phyloP scores from a whole-genome alignment of 345 rosid genomes.

The Lepidium sativum region DNA sequence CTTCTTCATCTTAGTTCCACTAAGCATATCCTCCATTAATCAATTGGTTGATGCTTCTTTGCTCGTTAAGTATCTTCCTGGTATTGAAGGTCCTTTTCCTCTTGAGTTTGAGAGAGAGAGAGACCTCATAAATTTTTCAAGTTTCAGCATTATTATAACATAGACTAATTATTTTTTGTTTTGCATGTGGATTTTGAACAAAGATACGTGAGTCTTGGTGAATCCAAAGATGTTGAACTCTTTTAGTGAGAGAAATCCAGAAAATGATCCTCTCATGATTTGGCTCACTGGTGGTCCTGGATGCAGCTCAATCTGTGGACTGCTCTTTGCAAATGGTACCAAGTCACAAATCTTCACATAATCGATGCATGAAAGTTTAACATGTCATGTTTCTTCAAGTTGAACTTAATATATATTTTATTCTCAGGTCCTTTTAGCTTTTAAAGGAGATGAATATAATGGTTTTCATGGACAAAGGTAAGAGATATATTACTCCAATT shows the following conservation, averaged over 20 bases:
- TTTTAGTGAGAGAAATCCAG: constrained; percentile 24
- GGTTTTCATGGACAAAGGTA: constrained; percentile 74
- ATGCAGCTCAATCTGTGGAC: constrained; percentile 42
- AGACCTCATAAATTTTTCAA: not conserved
- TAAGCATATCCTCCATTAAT: constrained; percentile 7
- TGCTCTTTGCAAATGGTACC: constrained; percentile 49
- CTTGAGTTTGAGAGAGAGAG: constrained; percentile 62
- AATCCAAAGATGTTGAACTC: constrained; percentile 37
- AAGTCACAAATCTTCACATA: not conserved
- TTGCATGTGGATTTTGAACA: not conserved
- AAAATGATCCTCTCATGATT: too few species aligned
- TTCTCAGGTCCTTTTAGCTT: constrained; percentile 50
- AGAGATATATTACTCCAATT: too few species aligned
- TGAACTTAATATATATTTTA: not conserved
- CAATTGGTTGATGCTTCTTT: constrained; percentile 6
- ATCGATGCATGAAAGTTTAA: too few species aligned
- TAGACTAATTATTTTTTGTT: not conserved
- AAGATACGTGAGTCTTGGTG: constrained; percentile 56
- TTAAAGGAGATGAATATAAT: constrained; percentile 45
- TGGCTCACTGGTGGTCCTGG: constrained; percentile 89
- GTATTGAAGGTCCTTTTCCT: constrained; percentile 58
- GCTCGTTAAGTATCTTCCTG: constrained; percentile 46
- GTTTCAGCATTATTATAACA: not conserved
- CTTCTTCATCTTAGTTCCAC: not conserved
- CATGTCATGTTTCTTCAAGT: not conserved